These are phyloP conservation scores for Mycena capillaripes DNA, from an alignment of 768 basidiomycete species.

Conservation along the genomic window DNA sequence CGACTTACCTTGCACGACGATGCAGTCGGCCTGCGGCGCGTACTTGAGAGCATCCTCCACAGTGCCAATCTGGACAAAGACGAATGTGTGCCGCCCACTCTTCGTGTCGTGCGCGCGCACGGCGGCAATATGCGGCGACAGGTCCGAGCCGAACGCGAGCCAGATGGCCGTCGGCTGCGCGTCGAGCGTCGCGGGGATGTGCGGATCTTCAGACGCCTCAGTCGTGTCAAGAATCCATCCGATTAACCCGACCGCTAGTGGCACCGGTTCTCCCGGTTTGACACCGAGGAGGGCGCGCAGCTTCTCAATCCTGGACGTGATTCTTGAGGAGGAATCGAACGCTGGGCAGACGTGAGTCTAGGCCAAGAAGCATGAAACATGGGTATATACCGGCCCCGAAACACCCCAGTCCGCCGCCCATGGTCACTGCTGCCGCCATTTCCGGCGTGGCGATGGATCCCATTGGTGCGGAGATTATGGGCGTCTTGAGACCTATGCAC, in stretches of 20 bases:
- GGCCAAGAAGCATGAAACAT: too few species aligned
- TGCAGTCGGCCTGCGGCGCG: slow-evolving; percentile 60
- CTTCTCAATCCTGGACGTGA: slow-evolving; percentile 56
- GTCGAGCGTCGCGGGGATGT: slow-evolving; percentile 61
- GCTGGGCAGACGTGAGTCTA: neutral
- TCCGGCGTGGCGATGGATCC: slow-evolving; percentile 47
- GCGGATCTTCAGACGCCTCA: slow-evolving; percentile 46
- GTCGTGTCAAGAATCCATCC: slow-evolving; percentile 68
- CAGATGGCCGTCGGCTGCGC: slow-evolving; percentile 65
- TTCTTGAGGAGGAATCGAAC: slow-evolving; percentile 42
- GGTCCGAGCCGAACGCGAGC: slow-evolving; percentile 63
- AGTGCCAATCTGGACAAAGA: slow-evolving; percentile 62
- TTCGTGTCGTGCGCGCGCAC: slow-evolving; percentile 52
- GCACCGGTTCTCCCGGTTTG: slow-evolving; percentile 50
- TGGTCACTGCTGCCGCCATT: slow-evolving; percentile 59
- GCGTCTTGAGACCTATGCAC: slow-evolving; percentile 57
- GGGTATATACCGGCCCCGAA: slow-evolving; percentile 60
- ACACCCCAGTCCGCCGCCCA: slow-evolving; percentile 71
- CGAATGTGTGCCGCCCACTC: slow-evolving; percentile 43
- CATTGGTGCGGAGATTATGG: slow-evolving; percentile 73
- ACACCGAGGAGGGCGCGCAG: slow-evolving; percentile 52
- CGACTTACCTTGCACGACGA: slow-evolving; percentile 66
- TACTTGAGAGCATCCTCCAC: slow-evolving; percentile 55
- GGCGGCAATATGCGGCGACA: slow-evolving; percentile 59
- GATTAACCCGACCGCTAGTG: slow-evolving; percentile 71